Evolutionary conservation across 2,329 filamentous ascomycete genomes (phyloP).

Genomic region (Botryosphaeria dothidea): DNA sequence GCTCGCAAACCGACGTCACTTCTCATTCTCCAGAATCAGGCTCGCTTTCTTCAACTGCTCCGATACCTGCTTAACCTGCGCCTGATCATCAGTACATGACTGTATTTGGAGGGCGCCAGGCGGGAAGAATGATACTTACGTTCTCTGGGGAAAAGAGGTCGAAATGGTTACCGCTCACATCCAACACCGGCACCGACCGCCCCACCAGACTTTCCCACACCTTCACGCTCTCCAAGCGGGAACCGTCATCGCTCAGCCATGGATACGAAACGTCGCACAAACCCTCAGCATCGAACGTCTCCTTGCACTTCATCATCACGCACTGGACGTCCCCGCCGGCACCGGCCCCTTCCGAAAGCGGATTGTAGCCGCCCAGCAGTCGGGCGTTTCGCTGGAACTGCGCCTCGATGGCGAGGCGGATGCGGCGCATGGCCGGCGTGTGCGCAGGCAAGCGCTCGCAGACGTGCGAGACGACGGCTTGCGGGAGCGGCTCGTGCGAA

Average conservation of each 20-base stretch:
- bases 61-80: neutral
- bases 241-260: neutral
- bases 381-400: constrained; percentile 16
- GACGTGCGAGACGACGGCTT: constrained; percentile 11
- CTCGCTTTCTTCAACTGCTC: neutral
- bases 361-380: constrained; percentile 7
- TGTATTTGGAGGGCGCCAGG: no score
- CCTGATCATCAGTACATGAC: neutral
- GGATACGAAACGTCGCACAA: constrained; percentile 25
- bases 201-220: constrained; percentile 29
- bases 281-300: constrained; percentile 24
- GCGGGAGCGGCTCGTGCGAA: constrained; percentile 15
- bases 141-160: neutral
- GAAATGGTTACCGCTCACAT: constrained; percentile 34
- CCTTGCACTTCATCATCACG: constrained; percentile 25
- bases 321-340: constrained; percentile 17
- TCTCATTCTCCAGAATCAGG: neutral
- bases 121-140: neutral
- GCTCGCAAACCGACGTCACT: neutral
- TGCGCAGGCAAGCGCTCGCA: neutral
- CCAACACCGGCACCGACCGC: constrained; percentile 25
- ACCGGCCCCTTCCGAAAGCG: neutral
- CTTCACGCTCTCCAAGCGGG: neutral
- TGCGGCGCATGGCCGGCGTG: neutral
- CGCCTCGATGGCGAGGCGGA: neutral